Percentiles rank a stretch among this genome's conserved stretches.
These are phyloP conservation scores for Solanum pinnatisectum DNA, from an alignment of 257 asterid species.

Conservation along the genomic window DNA sequence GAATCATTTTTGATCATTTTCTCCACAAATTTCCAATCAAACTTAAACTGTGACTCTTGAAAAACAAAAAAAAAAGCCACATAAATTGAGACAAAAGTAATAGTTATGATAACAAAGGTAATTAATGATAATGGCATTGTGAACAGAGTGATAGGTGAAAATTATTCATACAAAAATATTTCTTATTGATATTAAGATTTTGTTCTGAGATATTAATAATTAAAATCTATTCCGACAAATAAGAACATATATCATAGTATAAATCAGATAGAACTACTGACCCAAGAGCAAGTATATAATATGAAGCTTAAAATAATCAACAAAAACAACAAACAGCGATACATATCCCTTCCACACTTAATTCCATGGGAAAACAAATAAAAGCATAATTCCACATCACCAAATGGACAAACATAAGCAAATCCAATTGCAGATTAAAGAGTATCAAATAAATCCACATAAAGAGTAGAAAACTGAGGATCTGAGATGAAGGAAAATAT, in stretches of 20 bases:
- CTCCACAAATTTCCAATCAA: too few relatives aligned
- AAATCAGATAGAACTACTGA: not conserved
- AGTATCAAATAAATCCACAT: not conserved
- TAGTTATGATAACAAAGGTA: not conserved
- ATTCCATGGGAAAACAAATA: not conserved
- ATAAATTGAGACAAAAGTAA: too few relatives aligned
- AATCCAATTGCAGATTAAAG: not conserved
- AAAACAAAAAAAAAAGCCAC: too few relatives aligned
- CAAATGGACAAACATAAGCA: not conserved
- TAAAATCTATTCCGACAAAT: too few relatives aligned
- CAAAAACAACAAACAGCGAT: not conserved
- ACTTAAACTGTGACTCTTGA: too few relatives aligned
- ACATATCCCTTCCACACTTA: not conserved
- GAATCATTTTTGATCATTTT: too few relatives aligned
- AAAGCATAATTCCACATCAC: not conserved
- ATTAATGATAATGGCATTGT: not conserved
- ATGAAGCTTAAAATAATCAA: not conserved
- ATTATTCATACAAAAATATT: not conserved
- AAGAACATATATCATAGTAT: too few relatives aligned
- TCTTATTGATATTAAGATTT: too few relatives aligned
- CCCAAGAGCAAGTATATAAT: not conserved
- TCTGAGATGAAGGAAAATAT: not conserved
- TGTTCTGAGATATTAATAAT: too few relatives aligned
- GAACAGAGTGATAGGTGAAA: too few relatives aligned
- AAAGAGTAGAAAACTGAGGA: not conserved